phyloP scores from a whole-genome alignment of 2,329 filamentous ascomycete species.

The Amylocarpus encephaloides region DNA sequence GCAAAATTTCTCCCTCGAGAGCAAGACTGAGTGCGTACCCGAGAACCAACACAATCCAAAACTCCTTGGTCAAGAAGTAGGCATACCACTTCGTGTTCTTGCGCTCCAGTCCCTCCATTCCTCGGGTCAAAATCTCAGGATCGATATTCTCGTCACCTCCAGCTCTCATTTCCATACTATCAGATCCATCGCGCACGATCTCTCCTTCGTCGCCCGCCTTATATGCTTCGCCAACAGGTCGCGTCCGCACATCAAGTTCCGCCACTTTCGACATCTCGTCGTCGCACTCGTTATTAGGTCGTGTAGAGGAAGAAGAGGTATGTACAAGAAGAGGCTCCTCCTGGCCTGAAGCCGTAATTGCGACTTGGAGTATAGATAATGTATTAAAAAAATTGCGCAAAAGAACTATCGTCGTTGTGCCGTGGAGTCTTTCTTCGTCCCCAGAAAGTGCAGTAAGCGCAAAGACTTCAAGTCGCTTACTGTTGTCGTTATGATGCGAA shows the following conservation, averaged over 20 bases:
- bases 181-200: constrained; percentile 8
- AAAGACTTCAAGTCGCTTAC: constrained; percentile 34
- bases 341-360: constrained; percentile 19
- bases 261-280: constrained; percentile 12
- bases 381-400: constrained; percentile 2
- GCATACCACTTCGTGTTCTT: constrained; percentile 55
- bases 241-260: constrained; percentile 17
- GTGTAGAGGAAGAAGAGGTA: constrained; percentile 15
- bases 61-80: constrained; percentile 78
- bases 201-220: constrained; percentile 24
- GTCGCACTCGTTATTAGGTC: constrained; percentile 1
- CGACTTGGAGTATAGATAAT: background rate
- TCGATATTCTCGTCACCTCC: constrained; percentile 14
- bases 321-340: constrained; percentile 26
- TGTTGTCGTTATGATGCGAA: constrained; percentile 19
- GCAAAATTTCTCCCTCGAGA: background rate
- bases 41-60: constrained; percentile 75
- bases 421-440: constrained; percentile 29
- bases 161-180: constrained; percentile 14
- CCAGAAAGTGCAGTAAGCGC: constrained; percentile 26
- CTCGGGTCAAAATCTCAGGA: constrained; percentile 30
- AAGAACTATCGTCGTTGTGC: background rate
- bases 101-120: constrained; percentile 49
- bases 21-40: constrained; percentile 45
- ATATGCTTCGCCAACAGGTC: constrained; percentile 13